Evolutionary conservation across 2,329 filamentous ascomycete genomes (phyloP).

Genomic region (Didymella keratinophila): DNA sequence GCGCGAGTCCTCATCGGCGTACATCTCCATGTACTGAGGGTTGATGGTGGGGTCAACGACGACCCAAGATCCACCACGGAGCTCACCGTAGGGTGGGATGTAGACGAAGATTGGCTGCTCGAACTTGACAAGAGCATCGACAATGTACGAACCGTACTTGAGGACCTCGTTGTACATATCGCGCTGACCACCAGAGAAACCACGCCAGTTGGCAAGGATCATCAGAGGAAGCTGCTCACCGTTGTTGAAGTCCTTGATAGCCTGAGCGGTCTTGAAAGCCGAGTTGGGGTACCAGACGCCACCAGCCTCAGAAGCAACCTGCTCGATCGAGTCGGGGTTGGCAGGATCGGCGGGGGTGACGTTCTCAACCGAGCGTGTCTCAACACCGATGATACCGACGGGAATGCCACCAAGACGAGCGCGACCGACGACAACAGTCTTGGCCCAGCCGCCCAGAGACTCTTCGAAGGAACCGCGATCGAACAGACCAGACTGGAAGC

Average conservation of each 20-base stretch:
- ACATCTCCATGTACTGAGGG: slow-evolving; percentile 98
- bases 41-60: slow-evolving; percentile 99
- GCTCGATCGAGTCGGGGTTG: slow-evolving; percentile 97
- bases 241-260: slow-evolving; percentile 98
- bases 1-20: slow-evolving; percentile 91
- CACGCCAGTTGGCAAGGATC: slow-evolving; percentile 99
- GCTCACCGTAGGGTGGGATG: slow-evolving; percentile 94
- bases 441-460: slow-evolving; percentile 94
- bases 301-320: slow-evolving; percentile 92
- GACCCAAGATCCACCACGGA: slow-evolving; percentile 99
- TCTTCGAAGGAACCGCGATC: slow-evolving; percentile 97
- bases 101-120: slow-evolving; percentile 99
- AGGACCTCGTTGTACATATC: slow-evolving; percentile 99
- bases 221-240: slow-evolving; percentile 97
- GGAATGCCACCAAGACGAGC: slow-evolving; percentile 96
- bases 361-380: slow-evolving; percentile 96
- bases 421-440: slow-evolving; percentile 94
- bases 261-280: slow-evolving; percentile 98
- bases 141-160: slow-evolving; percentile 99
- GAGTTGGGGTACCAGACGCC: slow-evolving; percentile 99
- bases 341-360: slow-evolving; percentile 95
- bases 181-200: slow-evolving; percentile 98
- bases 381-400: slow-evolving; percentile 96
- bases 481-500: slow-evolving; percentile 90
- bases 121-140: slow-evolving; percentile 96